Evolutionary conservation across 2,329 filamentous ascomycete species (phyloP), one percentile per base, ranked within the genome.

Genomic region (Pseudopyricularia javanii): DNA sequence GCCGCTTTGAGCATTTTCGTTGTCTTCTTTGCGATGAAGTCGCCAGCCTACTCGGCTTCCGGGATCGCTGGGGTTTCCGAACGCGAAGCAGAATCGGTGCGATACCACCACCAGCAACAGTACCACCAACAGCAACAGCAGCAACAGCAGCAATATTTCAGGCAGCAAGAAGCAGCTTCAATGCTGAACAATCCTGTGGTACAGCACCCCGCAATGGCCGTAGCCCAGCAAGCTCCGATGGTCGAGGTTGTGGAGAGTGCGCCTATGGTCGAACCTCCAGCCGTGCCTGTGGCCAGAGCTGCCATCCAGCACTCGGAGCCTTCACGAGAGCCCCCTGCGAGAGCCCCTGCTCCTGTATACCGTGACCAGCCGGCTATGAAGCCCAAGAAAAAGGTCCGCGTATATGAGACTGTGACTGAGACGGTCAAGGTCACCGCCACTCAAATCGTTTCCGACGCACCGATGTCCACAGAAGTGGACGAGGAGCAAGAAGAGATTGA

Each of bases 1-100:
- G 67, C 70, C 5, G 59, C 78, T 0, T 66, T 85, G 50, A 73
- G 75, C 53, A 54, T 77, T 2, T 61, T 83, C n/a, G 71, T 81
- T 2, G 58, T 81, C 14, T 53, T 79, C 28, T 66, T 83, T 9
- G 74, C 76, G 1, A 51, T 75, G 12, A 63, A 65, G 14, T 35
- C 33, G 22, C 49, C 47, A 30, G 26, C 49, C 6, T 45, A 45
- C 12, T 50, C 33, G 6, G 12, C 24, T 14, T 15, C 37, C 40
- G 26, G 22, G 20, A 40, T 22, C 24, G 11, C 50, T 32, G 43
- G 50, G 2, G 30, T 52, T 32, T 48, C 49, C 24, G 52, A 53
- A 47, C 43, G 49, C 2, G 50, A 54, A 35, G 51, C 53, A 2
- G 51, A 54, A 4, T 51, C 50, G 1, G 35, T 50, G n/a, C 34